Conservation (phyloP, 192 early-diverging fungal genomes). For the Chytriomyces hyalinus region DNA sequence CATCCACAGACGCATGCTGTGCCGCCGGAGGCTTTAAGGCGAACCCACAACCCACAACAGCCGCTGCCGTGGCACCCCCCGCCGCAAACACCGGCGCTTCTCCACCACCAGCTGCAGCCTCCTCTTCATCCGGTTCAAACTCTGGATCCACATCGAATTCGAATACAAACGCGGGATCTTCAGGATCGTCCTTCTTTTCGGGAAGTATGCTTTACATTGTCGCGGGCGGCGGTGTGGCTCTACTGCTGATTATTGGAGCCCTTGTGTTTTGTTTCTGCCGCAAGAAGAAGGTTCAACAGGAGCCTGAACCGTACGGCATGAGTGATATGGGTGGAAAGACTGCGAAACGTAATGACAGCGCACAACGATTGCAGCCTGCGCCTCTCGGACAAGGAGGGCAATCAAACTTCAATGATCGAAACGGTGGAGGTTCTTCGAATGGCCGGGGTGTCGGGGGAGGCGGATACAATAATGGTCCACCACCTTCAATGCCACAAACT, state of each 20-base stretch:
- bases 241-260: conserved; percentile 7
- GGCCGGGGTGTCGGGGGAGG: background rate
- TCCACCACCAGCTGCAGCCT: background rate
- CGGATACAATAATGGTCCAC: too few species aligned
- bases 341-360: background rate
- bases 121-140: background rate
- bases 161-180: background rate
- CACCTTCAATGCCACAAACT: too few species aligned
- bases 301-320: background rate
- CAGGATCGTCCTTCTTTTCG: too few species aligned
- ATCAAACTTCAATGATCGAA: background rate
- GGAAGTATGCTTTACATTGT: conserved; percentile 13
- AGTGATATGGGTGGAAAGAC: background rate
- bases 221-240: conserved; percentile 16
- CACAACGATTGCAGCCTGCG: background rate
- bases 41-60: background rate
- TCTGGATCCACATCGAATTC: background rate
- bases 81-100: background rate
- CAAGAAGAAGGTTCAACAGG: conserved; percentile 7
- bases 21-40: background rate
- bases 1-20: conserved; percentile 10
- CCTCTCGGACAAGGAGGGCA: background rate
- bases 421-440: background rate
- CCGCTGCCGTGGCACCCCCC: background rate
- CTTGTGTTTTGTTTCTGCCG: conserved; percentile 16